Evolutionary conservation across 257 asterid genomes (phyloP), one percentile per base, ranked within the genome.

Genomic region (Penstemon davidsonii): DNA sequence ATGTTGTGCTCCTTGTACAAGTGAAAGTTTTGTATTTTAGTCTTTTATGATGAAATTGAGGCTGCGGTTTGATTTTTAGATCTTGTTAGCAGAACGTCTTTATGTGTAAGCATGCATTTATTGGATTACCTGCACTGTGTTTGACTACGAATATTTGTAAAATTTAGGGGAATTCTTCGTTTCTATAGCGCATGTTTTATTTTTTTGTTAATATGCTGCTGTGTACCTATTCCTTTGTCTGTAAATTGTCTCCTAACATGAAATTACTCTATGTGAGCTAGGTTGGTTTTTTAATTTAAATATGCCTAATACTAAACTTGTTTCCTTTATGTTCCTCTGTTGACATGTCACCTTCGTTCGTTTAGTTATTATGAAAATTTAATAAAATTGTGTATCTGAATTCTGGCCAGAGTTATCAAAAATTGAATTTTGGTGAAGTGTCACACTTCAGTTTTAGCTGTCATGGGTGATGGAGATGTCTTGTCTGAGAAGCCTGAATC

Each of bases 401-500:
- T 12, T 73, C 13, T 39, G 55, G 25, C 55, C 46, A 60, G 58
- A 37, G 55, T 18, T 54, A 33, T 73, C 66, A 58, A 33, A 56
- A 51, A 41, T 44, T 52, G 69, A 55, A 39, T 67, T 68, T 59
- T 55, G 43, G 40, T 38, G 33, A 54, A 37, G 41, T 12, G 40
- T 36, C 60, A 39, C 25, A 53, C 12, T 64, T 64, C 67, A 12
- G 54, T 73, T 62, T 68, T 25, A 53, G 77, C 36, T 70, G 71
- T 61, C 49, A 88, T 88, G 96, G 93, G 85, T 36, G 91, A 78
- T 78, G 87, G 67, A 66, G 92, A 81, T 54, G 61, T 49, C 4
- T 86, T 74, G 68, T 52, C 86, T 46, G 91, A 82, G 62, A 79
- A 71, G 62, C 54, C 63, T 0, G 83, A 77, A 75, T 68, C 83